Base-by-base conservation (phyloP, 495 filamentous ascomycete genomes). In the Immersiella caudata region DNA sequence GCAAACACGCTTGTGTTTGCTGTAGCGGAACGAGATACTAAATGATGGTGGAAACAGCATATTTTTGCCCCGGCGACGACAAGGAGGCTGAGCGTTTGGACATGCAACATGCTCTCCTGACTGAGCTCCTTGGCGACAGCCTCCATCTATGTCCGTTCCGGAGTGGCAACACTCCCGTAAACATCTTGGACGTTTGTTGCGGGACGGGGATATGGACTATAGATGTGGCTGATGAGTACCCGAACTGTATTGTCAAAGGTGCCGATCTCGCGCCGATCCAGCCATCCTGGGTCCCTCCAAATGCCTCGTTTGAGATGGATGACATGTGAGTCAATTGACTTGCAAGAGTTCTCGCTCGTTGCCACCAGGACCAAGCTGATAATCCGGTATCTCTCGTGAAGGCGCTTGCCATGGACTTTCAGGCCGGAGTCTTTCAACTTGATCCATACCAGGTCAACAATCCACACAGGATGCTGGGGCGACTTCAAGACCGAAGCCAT, bases 391-490 rank as follows among this genome's bases (percentile, higher is more conserved):
- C 22, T 26, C 21, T 24, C 54, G 2, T 59, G 56, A 26, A 25
- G 26, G 18, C 22, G 26, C 26, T 2, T 1, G 49, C 18, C 21
- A 1, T 18, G 22, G 21, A 26, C 1, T 7, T 33, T 25, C 29
- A 33, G 29, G 8, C 29, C 4, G 29, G 29, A 33, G 29, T 33
- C n/a, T n/a, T n/a, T 33, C 9, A 22, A 59, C 26, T 59, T 25
- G 16, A 59, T 59, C 22, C 56, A 59, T 27, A 59, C 56, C 21
- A 21, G 56, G 0, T 21, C 12, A 2, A 59, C 56, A 1, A 25
- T 59, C 22, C 18, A 59, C 21, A 26, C 18, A 22, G 56, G 56
- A 33, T 59, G 56, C 26, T 59, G 56, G 56, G 26, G 26, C 3
- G 26, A 59, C 21, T 59, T 59, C 18, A 25, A 59, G 56, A 11